A percentile compares a stretch with the other conserved stretches of the same genome.
These are phyloP conservation scores for Phyllosticta paracitricarpa DNA, from an alignment of 2,329 filamentous ascomycete genomes.

Conservation along the genomic window DNA sequence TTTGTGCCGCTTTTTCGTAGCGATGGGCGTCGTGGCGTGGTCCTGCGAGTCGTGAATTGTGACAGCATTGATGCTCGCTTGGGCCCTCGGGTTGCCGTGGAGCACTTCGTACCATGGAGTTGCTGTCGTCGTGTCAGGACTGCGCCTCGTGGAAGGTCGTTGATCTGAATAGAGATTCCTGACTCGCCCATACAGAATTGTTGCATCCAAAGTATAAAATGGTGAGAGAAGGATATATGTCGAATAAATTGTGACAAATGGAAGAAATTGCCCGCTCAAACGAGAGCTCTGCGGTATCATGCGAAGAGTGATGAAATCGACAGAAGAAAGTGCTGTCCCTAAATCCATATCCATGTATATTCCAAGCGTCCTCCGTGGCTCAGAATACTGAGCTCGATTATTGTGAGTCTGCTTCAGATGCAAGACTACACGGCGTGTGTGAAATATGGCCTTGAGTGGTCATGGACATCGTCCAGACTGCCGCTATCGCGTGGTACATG, in stretches of 20 bases:
- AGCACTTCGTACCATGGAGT: not conserved
- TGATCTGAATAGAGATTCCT: not conserved
- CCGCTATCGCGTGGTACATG: not conserved
- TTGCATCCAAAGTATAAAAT: not conserved
- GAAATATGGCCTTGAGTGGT: not conserved
- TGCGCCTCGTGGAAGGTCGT: not conserved
- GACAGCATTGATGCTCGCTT: not conserved
- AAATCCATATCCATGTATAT: not conserved
- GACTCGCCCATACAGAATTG: not conserved
- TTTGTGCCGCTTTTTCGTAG: not conserved
- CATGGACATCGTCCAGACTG: constrained; percentile 2
- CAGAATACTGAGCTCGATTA: no score
- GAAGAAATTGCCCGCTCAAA: not conserved
- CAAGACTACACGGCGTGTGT: not conserved
- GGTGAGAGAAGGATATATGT: not conserved
- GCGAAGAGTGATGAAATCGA: not conserved
- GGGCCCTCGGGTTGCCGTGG: not conserved
- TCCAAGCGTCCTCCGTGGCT: not conserved
- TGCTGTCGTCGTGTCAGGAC: no score
- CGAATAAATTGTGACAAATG: not conserved
- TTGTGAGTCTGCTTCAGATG: no score
- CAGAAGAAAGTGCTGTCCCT: not conserved
- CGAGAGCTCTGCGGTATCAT: not conserved
- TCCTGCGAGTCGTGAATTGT: not conserved
- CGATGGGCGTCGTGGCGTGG: not conserved